Evolutionary conservation across 805 yeast genomes (phyloP).

Genomic region (Hanseniaspora lachancei): DNA sequence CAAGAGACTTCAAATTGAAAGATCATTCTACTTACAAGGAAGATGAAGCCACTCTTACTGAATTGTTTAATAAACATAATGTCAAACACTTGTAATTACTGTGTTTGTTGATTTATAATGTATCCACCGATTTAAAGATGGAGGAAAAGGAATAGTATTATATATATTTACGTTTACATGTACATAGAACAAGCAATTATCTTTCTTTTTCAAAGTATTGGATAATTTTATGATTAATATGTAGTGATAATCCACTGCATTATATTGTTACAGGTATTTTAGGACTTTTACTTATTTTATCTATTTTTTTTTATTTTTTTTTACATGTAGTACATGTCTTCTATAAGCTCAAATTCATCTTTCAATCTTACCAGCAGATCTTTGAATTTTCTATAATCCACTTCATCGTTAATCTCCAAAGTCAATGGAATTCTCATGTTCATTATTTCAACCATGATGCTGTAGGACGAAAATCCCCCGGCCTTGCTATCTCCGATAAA

Average conservation of each 20-base stretch:
- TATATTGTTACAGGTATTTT: not conserved
- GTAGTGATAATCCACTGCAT: too few relatives aligned
- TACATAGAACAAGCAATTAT: not conserved
- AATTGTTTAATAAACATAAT: not conserved
- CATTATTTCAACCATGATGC: constrained; percentile 8
- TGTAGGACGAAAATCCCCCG: not conserved
- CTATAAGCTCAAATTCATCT: constrained; percentile 23
- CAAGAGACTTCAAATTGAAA: not conserved
- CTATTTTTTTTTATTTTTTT: not conserved
- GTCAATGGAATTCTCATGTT: constrained; percentile 19
- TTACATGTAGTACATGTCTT: constrained; percentile 17
- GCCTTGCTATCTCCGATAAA: not conserved
- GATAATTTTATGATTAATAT: too few relatives aligned
- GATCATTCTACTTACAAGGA: not conserved
- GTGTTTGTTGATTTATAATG: not conserved
- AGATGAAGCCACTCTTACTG: not conserved
- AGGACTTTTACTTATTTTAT: not conserved
- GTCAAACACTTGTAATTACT: not conserved
- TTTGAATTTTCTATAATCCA: constrained; percentile 17
- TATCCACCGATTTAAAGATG: too few relatives aligned
- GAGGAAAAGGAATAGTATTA: not conserved
- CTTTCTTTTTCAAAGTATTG: not conserved
- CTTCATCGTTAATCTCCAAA: constrained; percentile 15
- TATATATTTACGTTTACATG: not conserved
- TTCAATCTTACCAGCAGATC: constrained; percentile 22